These are phyloP conservation scores for Mortierella sp. DNA, from an alignment of 371 early-diverging fungal genomes.

Conservation along the genomic window DNA sequence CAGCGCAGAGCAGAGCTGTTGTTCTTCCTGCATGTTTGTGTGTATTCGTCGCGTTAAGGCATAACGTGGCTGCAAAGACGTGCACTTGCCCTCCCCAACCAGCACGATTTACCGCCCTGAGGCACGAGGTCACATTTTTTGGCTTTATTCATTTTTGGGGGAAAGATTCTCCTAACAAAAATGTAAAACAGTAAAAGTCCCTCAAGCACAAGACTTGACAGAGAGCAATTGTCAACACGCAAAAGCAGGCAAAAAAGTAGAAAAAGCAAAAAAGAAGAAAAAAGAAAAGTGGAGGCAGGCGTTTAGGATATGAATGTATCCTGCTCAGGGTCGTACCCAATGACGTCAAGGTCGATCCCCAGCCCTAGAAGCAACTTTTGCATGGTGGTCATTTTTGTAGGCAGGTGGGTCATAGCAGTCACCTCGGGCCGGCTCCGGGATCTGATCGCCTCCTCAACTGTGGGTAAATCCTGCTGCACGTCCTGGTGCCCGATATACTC, in stretches of 20 bases:
- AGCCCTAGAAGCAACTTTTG: constrained; percentile 30
- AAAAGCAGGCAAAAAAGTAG: not conserved
- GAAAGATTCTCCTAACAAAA: not conserved
- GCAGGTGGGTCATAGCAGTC: not conserved
- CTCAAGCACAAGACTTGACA: too few relatives aligned
- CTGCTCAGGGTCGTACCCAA: constrained; percentile 43
- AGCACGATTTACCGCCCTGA: not conserved
- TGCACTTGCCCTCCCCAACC: not conserved
- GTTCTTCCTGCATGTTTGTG: too few relatives aligned
- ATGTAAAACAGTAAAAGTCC: not conserved
- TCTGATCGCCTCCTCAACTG: constrained; percentile 48
- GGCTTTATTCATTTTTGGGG: not conserved
- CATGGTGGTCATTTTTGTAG: constrained; percentile 33
- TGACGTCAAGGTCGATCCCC: constrained; percentile 31
- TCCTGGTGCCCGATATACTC: constrained; percentile 44
- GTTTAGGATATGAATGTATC: constrained; percentile 26
- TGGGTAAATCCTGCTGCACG: constrained; percentile 39
- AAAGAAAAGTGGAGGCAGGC: not conserved
- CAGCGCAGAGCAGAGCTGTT: not conserved
- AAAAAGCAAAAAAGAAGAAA: not conserved
- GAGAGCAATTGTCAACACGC: not conserved
- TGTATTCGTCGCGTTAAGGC: not conserved
- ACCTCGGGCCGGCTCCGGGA: constrained; percentile 10
- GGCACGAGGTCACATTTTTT: constrained; percentile 3
- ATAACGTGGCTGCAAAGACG: constrained; percentile 3